Evolutionary conservation across 2,329 filamentous ascomycete species (phyloP).

Genomic region (Aureobasidium sp.): DNA sequence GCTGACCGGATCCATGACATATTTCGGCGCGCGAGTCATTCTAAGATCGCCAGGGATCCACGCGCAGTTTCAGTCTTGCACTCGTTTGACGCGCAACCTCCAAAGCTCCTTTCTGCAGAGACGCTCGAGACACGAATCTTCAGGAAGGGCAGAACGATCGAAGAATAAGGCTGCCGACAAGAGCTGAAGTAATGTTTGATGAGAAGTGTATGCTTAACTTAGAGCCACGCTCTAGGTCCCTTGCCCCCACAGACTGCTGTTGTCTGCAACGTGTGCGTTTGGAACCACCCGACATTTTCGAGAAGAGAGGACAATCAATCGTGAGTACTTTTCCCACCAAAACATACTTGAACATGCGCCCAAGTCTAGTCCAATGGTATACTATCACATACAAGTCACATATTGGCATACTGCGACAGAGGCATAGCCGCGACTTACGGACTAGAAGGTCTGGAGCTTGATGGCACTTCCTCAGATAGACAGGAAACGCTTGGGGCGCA

Average conservation of each 20-base stretch:
- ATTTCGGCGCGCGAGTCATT: background rate
- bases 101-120: background rate
- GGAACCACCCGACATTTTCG: background rate
- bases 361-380: too few species aligned
- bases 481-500: background rate
- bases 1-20: background rate
- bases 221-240: background rate
- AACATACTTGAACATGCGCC: too few species aligned
- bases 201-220: background rate
- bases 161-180: background rate
- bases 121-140: background rate
- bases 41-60: background rate
- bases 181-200: background rate
- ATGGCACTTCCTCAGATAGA: background rate
- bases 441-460: background rate
- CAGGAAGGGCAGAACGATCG: background rate
- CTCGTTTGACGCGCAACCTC: background rate
- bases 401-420: background rate
- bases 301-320: background rate
- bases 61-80: background rate
- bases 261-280: background rate
- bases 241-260: background rate
- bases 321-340: too few species aligned
- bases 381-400: too few species aligned
- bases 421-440: background rate